A percentile compares a stretch with the other conserved stretches of the same genome.
These are phyloP conservation scores for Teunomyces panamensis DNA, from an alignment of 805 yeast genomes.

Conservation along the genomic window DNA sequence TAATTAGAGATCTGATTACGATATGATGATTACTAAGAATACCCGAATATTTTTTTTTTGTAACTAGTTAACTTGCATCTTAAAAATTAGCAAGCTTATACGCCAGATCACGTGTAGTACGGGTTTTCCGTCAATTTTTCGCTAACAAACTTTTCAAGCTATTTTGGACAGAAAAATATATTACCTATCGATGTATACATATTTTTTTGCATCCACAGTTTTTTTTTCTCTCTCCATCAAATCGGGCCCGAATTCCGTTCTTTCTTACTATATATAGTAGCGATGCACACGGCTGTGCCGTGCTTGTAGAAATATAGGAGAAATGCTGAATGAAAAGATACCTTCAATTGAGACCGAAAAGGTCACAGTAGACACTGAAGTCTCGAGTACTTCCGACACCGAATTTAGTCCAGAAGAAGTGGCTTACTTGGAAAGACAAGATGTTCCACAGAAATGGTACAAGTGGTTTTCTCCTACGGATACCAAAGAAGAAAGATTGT, in stretches of 20 bases:
- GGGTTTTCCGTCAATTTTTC: background rate
- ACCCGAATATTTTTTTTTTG: too few relatives aligned
- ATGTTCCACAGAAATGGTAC: slow-evolving; percentile 22
- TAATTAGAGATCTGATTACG: background rate
- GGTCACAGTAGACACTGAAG: background rate
- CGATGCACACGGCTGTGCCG: too few relatives aligned
- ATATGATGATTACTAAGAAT: too few relatives aligned
- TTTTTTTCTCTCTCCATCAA: too few relatives aligned
- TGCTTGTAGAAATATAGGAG: too few relatives aligned
- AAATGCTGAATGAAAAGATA: background rate
- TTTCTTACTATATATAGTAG: too few relatives aligned
- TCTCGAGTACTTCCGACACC: background rate
- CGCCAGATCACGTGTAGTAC: background rate
- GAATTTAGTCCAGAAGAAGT: slow-evolving; percentile 11
- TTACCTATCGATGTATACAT: too few relatives aligned
- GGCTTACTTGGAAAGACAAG: slow-evolving; percentile 8
- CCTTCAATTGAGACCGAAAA: background rate
- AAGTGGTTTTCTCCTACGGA: slow-evolving; percentile 27
- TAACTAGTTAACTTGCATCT: background rate
- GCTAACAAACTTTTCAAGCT: background rate
- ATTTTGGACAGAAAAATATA: background rate
- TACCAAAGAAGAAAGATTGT: slow-evolving; percentile 22
- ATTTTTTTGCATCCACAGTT: too few relatives aligned
- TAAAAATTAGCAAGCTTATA: background rate
- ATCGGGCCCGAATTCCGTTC: too few relatives aligned